Evolutionary conservation across 1,139 yeast genomes (phyloP).

Genomic region (Arxiozyma bovina): DNA sequence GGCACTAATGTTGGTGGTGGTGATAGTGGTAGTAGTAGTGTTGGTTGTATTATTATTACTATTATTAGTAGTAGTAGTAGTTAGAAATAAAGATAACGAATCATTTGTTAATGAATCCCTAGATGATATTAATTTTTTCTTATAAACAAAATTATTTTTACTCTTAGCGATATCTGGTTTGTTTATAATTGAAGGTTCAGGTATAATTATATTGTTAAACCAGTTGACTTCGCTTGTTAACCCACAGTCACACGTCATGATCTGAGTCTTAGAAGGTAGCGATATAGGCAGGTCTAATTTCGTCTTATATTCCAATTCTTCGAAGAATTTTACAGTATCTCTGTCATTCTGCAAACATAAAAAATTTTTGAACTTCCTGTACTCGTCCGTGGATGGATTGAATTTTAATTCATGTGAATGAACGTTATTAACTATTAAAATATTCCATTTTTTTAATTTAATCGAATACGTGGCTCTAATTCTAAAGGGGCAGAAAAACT

Average conservation of each 20-base stretch:
- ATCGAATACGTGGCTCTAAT: constrained; percentile 58
- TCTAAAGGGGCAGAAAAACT: constrained; percentile 54
- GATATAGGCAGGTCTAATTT: constrained; percentile 23
- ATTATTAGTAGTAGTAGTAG: background rate
- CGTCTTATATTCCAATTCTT: constrained; percentile 30
- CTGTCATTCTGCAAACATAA: constrained; percentile 22
- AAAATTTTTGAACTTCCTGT: constrained; percentile 27
- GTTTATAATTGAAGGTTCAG: constrained; percentile 12
- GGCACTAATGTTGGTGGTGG: too few species aligned
- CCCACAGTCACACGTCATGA: constrained; percentile 32
- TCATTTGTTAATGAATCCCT: background rate
- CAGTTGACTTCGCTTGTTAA: constrained; percentile 30
- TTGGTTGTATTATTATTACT: too few species aligned
- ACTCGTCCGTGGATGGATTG: constrained; percentile 29
- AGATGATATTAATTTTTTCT: background rate
- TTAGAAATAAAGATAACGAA: background rate
- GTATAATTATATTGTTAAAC: constrained; percentile 26
- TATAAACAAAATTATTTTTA: constrained; percentile 1
- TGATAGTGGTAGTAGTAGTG: background rate
- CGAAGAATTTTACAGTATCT: constrained; percentile 29
- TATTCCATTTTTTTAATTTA: constrained; percentile 48
- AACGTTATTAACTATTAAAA: constrained; percentile 48
- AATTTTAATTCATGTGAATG: constrained; percentile 35
- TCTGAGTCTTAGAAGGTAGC: constrained; percentile 16
- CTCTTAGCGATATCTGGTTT: constrained; percentile 6